Conservation (phyloP, 495 filamentous ascomycete genomes). For the Friedmanniomyces simplex region DNA sequence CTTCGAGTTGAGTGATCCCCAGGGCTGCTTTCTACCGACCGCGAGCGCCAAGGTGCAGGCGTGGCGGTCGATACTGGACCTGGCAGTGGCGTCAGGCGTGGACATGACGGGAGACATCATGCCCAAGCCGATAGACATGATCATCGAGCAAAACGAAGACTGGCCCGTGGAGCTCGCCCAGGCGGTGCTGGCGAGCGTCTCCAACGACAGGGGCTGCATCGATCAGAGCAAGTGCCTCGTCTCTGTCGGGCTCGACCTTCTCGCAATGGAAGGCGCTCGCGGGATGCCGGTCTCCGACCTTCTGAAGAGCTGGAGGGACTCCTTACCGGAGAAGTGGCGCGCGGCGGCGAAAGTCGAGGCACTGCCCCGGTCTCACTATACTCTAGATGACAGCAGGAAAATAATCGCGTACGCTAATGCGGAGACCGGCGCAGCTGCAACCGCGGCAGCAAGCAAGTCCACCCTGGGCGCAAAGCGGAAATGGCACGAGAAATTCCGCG, state of each 20-base stretch:
- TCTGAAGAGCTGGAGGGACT: slow-evolving; percentile 45
- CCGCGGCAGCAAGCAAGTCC: slow-evolving; percentile 23
- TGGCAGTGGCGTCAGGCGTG: slow-evolving; percentile 19
- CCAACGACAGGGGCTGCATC: slow-evolving; percentile 14
- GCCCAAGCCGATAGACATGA: slow-evolving; percentile 10
- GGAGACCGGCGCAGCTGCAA: neutral
- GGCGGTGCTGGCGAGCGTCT: slow-evolving; percentile 25
- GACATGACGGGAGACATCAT: slow-evolving; percentile 32
- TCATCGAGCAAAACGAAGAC: slow-evolving; percentile 6
- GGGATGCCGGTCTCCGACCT: slow-evolving; percentile 38
- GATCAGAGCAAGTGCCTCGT: slow-evolving; percentile 32
- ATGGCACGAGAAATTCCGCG: slow-evolving; percentile 75
- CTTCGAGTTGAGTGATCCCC: slow-evolving; percentile 26
- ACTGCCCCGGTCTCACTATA: slow-evolving; percentile 29
- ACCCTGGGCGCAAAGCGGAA: slow-evolving; percentile 47
- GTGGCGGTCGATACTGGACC: slow-evolving; percentile 27
- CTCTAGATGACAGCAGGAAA: slow-evolving; percentile 13
- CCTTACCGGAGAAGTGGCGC: slow-evolving; percentile 50
- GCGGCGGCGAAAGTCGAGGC: slow-evolving; percentile 38
- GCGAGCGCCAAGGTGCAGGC: slow-evolving; percentile 20
- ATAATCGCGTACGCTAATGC: slow-evolving; percentile 13
- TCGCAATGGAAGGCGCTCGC: neutral
- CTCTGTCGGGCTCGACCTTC: slow-evolving; percentile 38
- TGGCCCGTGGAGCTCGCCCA: slow-evolving; percentile 37
- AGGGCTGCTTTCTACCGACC: slow-evolving; percentile 25